phyloP scores from a whole-genome alignment of 164 flowering plant genomes.

The Cinnamomum chago region DNA sequence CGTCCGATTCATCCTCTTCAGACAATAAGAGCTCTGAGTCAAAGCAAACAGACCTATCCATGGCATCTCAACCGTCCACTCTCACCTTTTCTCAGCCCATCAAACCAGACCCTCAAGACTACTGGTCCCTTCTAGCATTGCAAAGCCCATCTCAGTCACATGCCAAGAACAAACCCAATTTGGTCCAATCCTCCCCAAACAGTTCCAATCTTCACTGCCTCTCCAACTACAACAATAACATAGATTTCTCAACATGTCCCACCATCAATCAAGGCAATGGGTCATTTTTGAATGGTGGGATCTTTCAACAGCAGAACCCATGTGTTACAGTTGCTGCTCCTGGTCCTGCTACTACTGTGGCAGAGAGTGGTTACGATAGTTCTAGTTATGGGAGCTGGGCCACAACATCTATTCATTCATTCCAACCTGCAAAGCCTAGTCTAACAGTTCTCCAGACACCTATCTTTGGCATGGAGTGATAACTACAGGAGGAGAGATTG shows the following conservation, averaged over 20 bases:
- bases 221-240: conserved; percentile 5
- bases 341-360: conserved; percentile 23
- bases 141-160: conserved; percentile 13
- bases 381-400: conserved; percentile 7
- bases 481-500: not conserved
- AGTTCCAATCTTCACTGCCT: not conserved
- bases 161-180: not conserved
- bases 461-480: conserved; percentile 11
- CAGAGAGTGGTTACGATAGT: conserved; percentile 21
- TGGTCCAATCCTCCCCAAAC: not conserved
- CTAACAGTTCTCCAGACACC: conserved; percentile 7
- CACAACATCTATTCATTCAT: not conserved
- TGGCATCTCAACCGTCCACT: conserved; percentile 19
- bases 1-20: conserved; percentile 31
- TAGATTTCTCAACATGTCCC: conserved; percentile 19
- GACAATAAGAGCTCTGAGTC: conserved; percentile 29
- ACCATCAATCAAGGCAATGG: conserved; percentile 3
- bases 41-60: conserved; percentile 11
- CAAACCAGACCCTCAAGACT: conserved; percentile 21
- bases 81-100: conserved; percentile 32
- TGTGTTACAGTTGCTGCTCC: conserved; percentile 20
- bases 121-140: conserved; percentile 24
- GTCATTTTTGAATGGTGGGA: conserved; percentile 6
- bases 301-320: conserved; percentile 17
- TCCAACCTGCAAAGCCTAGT: conserved; percentile 4